These are phyloP conservation scores for Ogataea degrootiae DNA, from an alignment of 805 yeast genomes.

Conservation along the genomic window DNA sequence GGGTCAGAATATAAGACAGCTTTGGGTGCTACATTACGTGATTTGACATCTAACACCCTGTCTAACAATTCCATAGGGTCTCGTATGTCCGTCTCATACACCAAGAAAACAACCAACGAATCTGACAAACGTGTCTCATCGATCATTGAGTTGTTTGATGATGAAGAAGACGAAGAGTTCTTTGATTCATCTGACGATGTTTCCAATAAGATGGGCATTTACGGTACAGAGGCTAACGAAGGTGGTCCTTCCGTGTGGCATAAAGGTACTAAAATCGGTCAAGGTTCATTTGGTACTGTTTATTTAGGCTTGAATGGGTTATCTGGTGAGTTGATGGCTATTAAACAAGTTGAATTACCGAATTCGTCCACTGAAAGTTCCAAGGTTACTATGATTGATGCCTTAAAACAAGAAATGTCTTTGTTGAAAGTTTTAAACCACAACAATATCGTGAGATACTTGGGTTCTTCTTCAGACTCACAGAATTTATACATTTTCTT, in stretches of 20 bases:
- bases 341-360: conserved; percentile 82
- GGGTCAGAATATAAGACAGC: not conserved
- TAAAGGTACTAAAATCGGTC: conserved; percentile 88
- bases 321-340: conserved; percentile 96
- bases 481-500: conserved; percentile 69
- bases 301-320: conserved; percentile 86
- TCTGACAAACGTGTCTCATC: conserved; percentile 30
- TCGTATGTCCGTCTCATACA: conserved; percentile 19
- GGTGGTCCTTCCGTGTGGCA: conserved; percentile 79
- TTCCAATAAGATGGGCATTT: conserved; percentile 21
- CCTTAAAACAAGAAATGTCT: conserved; percentile 76
- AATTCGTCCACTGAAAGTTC: conserved; percentile 28
- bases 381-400: conserved; percentile 56
- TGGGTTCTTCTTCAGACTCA: conserved; percentile 80
- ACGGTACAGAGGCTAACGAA: conserved; percentile 21
- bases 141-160: conserved; percentile 42
- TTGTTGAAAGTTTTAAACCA: conserved; percentile 77
- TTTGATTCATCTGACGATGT: conserved; percentile 35
- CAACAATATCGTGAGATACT: conserved; percentile 86
- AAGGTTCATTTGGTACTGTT: conserved; percentile 93
- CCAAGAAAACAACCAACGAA: conserved; percentile 2
- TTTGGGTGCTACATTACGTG: not conserved
- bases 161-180: conserved; percentile 35
- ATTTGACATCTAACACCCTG: no score
- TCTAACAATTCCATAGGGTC: conserved; percentile 2